phyloP scores from a whole-genome alignment of 2,329 filamentous ascomycete species.

The Lachnellula occidentalis region DNA sequence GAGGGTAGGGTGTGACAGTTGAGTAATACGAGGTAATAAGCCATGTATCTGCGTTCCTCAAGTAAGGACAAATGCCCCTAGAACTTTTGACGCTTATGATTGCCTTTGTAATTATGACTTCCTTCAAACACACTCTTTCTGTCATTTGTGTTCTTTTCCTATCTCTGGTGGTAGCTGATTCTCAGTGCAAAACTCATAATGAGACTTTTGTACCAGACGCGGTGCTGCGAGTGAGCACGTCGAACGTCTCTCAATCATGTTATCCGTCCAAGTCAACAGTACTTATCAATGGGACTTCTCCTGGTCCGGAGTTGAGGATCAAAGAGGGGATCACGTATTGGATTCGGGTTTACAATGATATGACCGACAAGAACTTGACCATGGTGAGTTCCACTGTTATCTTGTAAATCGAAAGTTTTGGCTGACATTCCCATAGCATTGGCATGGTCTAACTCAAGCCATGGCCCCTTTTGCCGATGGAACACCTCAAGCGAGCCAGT shows the following conservation, averaged over 20 bases:
- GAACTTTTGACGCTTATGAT: not conserved
- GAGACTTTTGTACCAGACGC: constrained; percentile 34
- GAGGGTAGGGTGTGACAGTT: not conserved
- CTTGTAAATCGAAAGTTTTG: not conserved
- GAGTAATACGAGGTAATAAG: not conserved
- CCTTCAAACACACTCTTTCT: not conserved
- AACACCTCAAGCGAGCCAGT: constrained; percentile 44
- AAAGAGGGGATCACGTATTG: constrained; percentile 40
- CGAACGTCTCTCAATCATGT: constrained; percentile 32
- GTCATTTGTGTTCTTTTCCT: not conserved
- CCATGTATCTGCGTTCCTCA: not conserved
- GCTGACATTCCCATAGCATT: constrained; percentile 37
- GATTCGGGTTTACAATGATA: constrained; percentile 50
- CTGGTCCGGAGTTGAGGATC: constrained; percentile 41
- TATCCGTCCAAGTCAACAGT: constrained; percentile 35
- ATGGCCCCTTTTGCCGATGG: constrained; percentile 48
- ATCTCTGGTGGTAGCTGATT: not conserved
- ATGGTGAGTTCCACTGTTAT: constrained; percentile 33
- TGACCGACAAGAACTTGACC: constrained; percentile 43
- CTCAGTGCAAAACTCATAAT: constrained; percentile 12
- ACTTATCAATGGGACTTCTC: constrained; percentile 43
- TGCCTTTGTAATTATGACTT: not conserved
- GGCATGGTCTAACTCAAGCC: constrained; percentile 47
- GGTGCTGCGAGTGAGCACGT: constrained; percentile 36
- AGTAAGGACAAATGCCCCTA: not conserved